phyloP scores from a whole-genome alignment of 192 early-diverging fungal genomes.

The Spinellus fusiger region DNA sequence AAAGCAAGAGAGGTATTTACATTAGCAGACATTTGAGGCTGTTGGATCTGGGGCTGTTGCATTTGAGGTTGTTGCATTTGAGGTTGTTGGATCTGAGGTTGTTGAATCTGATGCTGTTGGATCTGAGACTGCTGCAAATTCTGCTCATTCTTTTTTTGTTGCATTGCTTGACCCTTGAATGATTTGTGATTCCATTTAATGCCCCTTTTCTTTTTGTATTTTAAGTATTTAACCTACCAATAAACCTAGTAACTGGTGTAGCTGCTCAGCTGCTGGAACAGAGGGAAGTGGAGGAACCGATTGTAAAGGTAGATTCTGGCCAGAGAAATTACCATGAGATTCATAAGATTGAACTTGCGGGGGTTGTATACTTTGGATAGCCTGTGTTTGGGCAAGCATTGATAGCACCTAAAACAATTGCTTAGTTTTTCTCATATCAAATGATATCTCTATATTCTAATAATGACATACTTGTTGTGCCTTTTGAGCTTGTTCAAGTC shows the following conservation, averaged over 20 bases:
- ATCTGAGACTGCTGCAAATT: constrained; percentile 3
- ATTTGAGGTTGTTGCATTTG: neutral
- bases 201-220: neutral
- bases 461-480: constrained; percentile 14
- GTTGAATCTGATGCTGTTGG: neutral
- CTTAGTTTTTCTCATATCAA: neutral
- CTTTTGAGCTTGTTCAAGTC: constrained; percentile 27
- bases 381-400: constrained; percentile 16
- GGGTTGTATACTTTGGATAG: neutral
- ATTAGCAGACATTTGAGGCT: neutral
- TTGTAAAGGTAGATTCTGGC: neutral
- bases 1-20: neutral
- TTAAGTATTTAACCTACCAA: neutral
- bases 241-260: too few species aligned
- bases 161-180: constrained; percentile 7
- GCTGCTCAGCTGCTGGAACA: constrained; percentile 11
- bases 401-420: constrained; percentile 6
- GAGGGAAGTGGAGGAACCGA: constrained; percentile 3
- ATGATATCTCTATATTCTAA: too few species aligned
- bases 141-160: too few species aligned
- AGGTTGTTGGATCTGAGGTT: neutral
- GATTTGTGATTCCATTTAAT: neutral
- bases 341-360: neutral
- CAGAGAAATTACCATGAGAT: neutral
- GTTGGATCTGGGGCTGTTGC: constrained; percentile 2